These are phyloP conservation scores for Endothia cerciana DNA, from an alignment of 2,329 filamentous ascomycete genomes.

Conservation along the genomic window DNA sequence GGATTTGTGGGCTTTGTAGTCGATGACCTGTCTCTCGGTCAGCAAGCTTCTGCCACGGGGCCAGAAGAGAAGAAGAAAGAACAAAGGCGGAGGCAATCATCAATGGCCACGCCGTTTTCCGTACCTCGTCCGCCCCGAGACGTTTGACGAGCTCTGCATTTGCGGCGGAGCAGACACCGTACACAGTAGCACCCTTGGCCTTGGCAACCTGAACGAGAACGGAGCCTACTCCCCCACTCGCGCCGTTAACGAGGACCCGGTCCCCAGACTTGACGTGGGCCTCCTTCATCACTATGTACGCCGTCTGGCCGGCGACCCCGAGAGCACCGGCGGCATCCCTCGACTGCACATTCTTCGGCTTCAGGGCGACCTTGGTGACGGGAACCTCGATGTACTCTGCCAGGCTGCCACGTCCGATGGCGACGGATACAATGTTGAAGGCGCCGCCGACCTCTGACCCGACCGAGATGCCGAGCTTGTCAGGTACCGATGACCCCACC, in stretches of 20 bases:
- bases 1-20: slow-evolving; percentile 44
- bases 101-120: slow-evolving; percentile 6
- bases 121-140: slow-evolving; percentile 54
- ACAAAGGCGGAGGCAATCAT: not conserved
- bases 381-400: slow-evolving; percentile 42
- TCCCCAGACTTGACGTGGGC: slow-evolving; percentile 32
- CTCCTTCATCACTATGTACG: slow-evolving; percentile 35
- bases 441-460: slow-evolving; percentile 40
- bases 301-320: slow-evolving; percentile 42
- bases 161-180: slow-evolving; percentile 51
- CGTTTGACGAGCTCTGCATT: slow-evolving; percentile 50
- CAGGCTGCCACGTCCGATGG: slow-evolving; percentile 39
- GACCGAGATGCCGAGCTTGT: slow-evolving; percentile 25
- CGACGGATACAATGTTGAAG: slow-evolving; percentile 35
- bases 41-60: not conserved
- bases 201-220: slow-evolving; percentile 51
- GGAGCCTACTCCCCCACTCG: slow-evolving; percentile 54
- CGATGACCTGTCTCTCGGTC: slow-evolving; percentile 40
- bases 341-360: slow-evolving; percentile 33
- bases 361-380: slow-evolving; percentile 34
- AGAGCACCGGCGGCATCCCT: slow-evolving; percentile 38
- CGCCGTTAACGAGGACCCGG: slow-evolving; percentile 52
- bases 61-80: not conserved
- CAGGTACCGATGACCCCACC: slow-evolving; percentile 33
- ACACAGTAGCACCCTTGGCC: slow-evolving; percentile 46